A percentile compares a stretch with the other conserved stretches of the same genome.
phyloP scores from a whole-genome alignment of 345 rosid species.

The Sisymbrium irio region DNA sequence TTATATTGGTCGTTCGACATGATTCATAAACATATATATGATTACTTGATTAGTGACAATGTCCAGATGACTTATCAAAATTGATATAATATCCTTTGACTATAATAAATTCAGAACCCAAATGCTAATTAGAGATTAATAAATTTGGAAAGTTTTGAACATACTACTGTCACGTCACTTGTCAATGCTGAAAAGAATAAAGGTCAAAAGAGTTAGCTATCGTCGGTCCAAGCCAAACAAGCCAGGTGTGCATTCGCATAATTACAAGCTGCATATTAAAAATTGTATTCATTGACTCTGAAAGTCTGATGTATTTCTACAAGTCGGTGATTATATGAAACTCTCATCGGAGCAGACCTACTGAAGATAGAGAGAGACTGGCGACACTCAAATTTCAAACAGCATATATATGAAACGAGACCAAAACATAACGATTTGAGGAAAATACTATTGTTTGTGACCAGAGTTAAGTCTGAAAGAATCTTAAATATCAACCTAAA shows the following conservation, averaged over 20 bases:
- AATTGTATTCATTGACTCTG: background rate
- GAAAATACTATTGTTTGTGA: background rate
- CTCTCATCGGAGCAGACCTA: background rate
- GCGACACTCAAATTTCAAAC: background rate
- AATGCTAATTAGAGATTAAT: background rate
- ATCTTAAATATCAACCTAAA: background rate
- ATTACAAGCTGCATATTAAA: background rate
- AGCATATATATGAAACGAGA: background rate
- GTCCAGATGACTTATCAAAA: background rate
- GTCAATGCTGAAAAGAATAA: constrained; percentile 16
- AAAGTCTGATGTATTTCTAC: background rate
- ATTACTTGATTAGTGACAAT: background rate
- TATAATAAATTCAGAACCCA: background rate
- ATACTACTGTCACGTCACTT: constrained; percentile 27
- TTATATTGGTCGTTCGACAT: background rate
- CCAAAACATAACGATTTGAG: background rate
- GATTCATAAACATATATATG: background rate
- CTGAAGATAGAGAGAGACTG: background rate
- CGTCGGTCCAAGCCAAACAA: constrained; percentile 34
- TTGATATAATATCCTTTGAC: constrained; percentile 16
- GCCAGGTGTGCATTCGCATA: constrained; percentile 18
- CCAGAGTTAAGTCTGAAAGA: background rate
- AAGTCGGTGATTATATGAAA: background rate
- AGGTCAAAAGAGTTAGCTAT: constrained; percentile 34
- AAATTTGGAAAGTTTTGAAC: background rate